A percentile compares a stretch with the other conserved stretches of the same genome.
Evolutionary conservation across 306 rosid genomes (phyloP).

Genomic region (Cucumis melo): DNA sequence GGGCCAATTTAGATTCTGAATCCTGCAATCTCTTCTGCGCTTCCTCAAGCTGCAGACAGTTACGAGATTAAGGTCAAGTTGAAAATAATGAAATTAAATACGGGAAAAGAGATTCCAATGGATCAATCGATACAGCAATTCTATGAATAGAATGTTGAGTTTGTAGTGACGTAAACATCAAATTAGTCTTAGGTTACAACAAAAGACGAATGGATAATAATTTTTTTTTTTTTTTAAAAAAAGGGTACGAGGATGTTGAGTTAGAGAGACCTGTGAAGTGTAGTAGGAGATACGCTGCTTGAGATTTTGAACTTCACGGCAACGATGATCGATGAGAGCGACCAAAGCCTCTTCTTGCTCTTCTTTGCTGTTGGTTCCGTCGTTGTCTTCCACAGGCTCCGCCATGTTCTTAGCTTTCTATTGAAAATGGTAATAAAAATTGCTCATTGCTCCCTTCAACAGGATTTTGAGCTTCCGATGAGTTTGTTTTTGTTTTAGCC

Average conservation of each 20-base stretch:
- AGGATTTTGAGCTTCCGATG: neutral
- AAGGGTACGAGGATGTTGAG: neutral
- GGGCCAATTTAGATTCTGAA: constrained; percentile 57
- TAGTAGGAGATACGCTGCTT: constrained; percentile 52
- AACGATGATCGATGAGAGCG: constrained; percentile 74
- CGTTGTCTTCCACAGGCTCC: neutral
- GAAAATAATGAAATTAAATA: neutral
- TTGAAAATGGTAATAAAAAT: neutral
- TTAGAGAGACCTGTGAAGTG: constrained; percentile 43
- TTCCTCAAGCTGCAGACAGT: constrained; percentile 56
- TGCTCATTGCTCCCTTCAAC: neutral
- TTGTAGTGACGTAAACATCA: neutral
- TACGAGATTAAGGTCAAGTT: constrained; percentile 14
- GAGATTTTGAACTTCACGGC: constrained; percentile 50
- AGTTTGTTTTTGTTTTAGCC: neutral
- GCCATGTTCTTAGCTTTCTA: constrained; percentile 15
- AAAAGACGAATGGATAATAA: neutral
- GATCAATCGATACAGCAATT: neutral
- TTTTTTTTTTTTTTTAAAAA: no score
- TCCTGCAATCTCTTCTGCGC: constrained; percentile 57
- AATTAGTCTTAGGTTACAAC: neutral
- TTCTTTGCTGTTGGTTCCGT: constrained; percentile 14
- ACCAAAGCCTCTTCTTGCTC: constrained; percentile 81
- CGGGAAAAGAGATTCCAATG: neutral
- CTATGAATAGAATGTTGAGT: neutral